Evolutionary conservation across 805 yeast genomes (phyloP).

Genomic region (Candida krabiensis): DNA sequence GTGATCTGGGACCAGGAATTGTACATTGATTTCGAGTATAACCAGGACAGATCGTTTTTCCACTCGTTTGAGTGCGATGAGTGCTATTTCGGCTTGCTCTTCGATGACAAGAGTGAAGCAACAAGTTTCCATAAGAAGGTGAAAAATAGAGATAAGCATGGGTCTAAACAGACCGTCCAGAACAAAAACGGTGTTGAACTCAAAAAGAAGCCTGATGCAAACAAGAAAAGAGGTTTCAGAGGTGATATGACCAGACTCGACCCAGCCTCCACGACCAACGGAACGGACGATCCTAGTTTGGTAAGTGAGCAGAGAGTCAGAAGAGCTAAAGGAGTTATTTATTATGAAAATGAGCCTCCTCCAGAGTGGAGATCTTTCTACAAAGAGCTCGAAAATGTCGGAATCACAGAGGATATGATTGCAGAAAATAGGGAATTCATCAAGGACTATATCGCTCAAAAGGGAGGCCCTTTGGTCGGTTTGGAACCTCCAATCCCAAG

Average conservation of each 20-base stretch:
- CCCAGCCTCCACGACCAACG: conserved; percentile 5
- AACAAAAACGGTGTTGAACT: conserved; percentile 88
- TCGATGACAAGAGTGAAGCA: conserved; percentile 89
- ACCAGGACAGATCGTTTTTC: conserved; percentile 93
- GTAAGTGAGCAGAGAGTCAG: conserved; percentile 55
- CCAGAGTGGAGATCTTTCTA: conserved; percentile 81
- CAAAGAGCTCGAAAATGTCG: conserved; percentile 69
- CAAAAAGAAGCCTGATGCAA: conserved; percentile 47
- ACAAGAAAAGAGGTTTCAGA: conserved; percentile 56
- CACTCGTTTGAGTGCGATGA: conserved; percentile 94
- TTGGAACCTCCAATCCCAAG: conserved; percentile 84
- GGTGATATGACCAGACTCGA: too few species aligned
- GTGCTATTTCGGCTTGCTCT: conserved; percentile 80
- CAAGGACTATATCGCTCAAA: conserved; percentile 70
- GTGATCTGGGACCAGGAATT: conserved; percentile 97
- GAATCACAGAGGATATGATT: conserved; percentile 85
- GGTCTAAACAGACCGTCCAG: conserved; percentile 77
- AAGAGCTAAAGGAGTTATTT: conserved; percentile 57
- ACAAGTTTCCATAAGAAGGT: conserved; percentile 81
- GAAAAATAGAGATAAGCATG: conserved; percentile 72
- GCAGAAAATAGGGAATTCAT: conserved; percentile 83
- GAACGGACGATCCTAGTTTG: conserved; percentile 4
- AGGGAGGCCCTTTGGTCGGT: conserved; percentile 80
- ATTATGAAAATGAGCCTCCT: conserved; percentile 79
- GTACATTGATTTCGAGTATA: conserved; percentile 81